Conservation (phyloP, 108 stramenopile species). For the Skeletonema grethae region DNA sequence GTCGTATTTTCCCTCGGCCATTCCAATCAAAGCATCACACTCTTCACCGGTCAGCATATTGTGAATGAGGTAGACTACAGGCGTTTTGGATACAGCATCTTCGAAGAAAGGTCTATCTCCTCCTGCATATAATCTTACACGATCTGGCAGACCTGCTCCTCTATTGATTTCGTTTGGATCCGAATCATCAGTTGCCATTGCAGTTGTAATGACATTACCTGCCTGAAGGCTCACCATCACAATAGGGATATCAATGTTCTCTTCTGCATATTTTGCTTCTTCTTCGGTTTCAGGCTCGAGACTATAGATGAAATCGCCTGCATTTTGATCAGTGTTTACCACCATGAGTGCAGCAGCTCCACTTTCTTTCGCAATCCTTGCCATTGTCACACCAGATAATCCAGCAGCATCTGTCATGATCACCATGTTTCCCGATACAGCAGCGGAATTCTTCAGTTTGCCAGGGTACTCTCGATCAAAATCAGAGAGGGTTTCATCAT, state of each 20-base stretch:
- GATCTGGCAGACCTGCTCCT: slow-evolving; percentile 52
- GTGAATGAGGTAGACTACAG: slow-evolving; percentile 88
- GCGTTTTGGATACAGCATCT: slow-evolving; percentile 66
- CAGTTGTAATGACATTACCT: slow-evolving; percentile 84
- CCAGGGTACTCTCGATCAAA: slow-evolving; percentile 32
- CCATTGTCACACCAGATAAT: slow-evolving; percentile 76
- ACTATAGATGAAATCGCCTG: slow-evolving; percentile 84
- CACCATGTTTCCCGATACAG: slow-evolving; percentile 82
- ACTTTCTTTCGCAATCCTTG: slow-evolving; percentile 73
- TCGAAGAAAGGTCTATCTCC: slow-evolving; percentile 93
- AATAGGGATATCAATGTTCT: slow-evolving; percentile 85
- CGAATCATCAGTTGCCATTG: slow-evolving; percentile 61
- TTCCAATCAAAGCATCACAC: slow-evolving; percentile 57
- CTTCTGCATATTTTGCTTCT: slow-evolving; percentile 50
- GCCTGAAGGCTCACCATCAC: slow-evolving; percentile 87
- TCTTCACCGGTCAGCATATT: slow-evolving; percentile 79
- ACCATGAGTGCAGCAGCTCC: slow-evolving; percentile 87
- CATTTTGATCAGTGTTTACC: slow-evolving; percentile 78
- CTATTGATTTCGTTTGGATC: slow-evolving; percentile 51
- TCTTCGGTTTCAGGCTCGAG: slow-evolving; percentile 57
- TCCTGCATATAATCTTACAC: slow-evolving; percentile 83
- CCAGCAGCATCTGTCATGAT: slow-evolving; percentile 84
- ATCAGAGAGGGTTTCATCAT: slow-evolving; percentile 16
- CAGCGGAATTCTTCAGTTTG: slow-evolving; percentile 70
- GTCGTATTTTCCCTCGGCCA: slow-evolving; percentile 55